Conservation (phyloP, 139 green algal species). For the Chlamydomonas asymmetrica region DNA sequence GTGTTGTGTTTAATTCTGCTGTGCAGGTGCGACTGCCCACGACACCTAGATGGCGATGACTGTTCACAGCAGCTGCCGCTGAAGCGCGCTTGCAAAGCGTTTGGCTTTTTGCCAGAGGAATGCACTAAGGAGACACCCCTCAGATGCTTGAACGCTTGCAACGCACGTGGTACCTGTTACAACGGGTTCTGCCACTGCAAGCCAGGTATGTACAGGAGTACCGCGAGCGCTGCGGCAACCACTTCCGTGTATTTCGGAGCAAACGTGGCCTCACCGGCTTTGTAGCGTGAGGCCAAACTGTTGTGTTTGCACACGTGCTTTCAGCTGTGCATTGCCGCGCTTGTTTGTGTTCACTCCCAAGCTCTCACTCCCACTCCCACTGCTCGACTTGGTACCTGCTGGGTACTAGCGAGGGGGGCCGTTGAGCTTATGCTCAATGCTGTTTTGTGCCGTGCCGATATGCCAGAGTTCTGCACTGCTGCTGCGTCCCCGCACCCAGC, state of each 20-base stretch:
- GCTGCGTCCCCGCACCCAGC: too few relatives aligned
- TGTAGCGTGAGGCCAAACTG: not conserved
- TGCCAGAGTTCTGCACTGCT: too few relatives aligned
- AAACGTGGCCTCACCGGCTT: not conserved
- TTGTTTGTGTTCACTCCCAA: too few relatives aligned
- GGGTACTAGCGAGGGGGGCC: too few relatives aligned
- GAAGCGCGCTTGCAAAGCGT: conserved; percentile 4
- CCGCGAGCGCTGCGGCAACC: not conserved
- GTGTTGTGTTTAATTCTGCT: too few relatives aligned
- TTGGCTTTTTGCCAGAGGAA: conserved; percentile 3
- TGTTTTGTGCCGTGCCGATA: too few relatives aligned
- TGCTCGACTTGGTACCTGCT: too few relatives aligned
- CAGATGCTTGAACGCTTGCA: conserved; percentile 39
- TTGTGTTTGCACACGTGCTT: too few relatives aligned
- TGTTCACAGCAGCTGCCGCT: conserved; percentile 8
- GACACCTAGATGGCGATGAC: conserved; percentile 14
- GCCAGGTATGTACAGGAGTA: conserved; percentile 17
- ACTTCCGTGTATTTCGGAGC: too few relatives aligned
- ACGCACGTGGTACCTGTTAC: conserved; percentile 15
- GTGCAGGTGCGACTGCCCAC: conserved; percentile 44
- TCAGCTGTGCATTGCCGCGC: too few relatives aligned
- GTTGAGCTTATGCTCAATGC: too few relatives aligned
- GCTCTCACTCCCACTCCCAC: too few relatives aligned
- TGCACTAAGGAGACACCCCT: conserved; percentile 10
- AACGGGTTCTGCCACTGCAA: conserved; percentile 40